Conservation (phyloP, 1,284 basidiomycete genomes). For the Volvariella volvacea region DNA sequence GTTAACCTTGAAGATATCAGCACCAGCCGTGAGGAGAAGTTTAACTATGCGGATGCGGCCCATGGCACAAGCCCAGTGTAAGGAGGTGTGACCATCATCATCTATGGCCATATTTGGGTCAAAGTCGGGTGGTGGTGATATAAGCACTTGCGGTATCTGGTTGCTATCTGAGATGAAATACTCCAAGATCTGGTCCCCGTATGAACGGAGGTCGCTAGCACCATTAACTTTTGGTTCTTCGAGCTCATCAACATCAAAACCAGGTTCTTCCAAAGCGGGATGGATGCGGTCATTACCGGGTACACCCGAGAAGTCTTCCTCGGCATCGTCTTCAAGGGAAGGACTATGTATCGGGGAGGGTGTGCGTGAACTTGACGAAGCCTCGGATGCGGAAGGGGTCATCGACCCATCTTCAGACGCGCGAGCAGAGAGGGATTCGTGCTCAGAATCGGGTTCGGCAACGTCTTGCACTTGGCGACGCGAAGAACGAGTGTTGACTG, state of each 20-base stretch:
- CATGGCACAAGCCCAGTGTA: conserved; percentile 99
- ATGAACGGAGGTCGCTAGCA: conserved; percentile 46
- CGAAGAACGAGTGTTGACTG: conserved; percentile 48
- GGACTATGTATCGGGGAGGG: conserved; percentile 77
- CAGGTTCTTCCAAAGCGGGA: conserved; percentile 28
- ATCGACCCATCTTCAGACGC: conserved; percentile 79
- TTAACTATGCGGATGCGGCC: conserved; percentile 96
- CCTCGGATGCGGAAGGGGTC: conserved; percentile 80
- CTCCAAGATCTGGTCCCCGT: conserved; percentile 95
- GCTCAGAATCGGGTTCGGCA: conserved; percentile 51
- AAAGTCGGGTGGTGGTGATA: conserved; percentile 87
- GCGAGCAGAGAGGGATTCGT: conserved; percentile 51
- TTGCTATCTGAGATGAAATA: conserved; percentile 99
- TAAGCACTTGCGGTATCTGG: conserved; percentile 85
- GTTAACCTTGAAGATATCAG: conserved; percentile 97
- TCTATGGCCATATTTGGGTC: conserved; percentile 97
- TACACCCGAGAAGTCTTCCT: conserved; percentile 31
- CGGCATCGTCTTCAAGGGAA: conserved; percentile 33
- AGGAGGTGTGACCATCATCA: conserved; percentile 95
- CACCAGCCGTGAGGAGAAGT: conserved; percentile 88
- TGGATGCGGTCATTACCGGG: conserved; percentile 30
- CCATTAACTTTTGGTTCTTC: conserved; percentile 34
- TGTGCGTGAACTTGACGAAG: conserved; percentile 82
- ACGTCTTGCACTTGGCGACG: conserved; percentile 39
- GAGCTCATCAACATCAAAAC: conserved; percentile 7